A percentile compares a stretch with the other conserved stretches of the same genome.
These are phyloP conservation scores for Phialemonium atrogriseum DNA, from an alignment of 2,329 filamentous ascomycete species.

Conservation along the genomic window DNA sequence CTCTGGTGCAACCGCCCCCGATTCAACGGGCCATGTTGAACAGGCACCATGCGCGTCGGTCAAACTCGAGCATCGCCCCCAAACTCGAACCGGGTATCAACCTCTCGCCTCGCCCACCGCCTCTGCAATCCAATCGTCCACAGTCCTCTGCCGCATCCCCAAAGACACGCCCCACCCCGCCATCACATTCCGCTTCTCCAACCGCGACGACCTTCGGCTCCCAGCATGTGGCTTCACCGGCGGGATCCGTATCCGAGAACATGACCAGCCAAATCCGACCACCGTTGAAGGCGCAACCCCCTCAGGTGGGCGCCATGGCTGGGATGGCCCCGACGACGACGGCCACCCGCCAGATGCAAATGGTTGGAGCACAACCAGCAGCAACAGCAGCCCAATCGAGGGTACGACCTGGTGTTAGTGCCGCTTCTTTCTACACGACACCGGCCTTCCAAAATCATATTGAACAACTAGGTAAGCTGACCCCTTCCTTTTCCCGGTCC, in stretches of 20 bases:
- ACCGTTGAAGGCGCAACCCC: constrained; percentile 29
- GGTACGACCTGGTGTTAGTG: constrained; percentile 27
- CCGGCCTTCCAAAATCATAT: constrained; percentile 85
- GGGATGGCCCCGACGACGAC: constrained; percentile 8
- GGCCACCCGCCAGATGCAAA: constrained; percentile 26
- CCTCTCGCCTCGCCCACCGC: constrained; percentile 32
- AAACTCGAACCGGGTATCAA: constrained; percentile 54
- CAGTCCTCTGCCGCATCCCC: constrained; percentile 54
- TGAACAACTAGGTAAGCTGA: constrained; percentile 85
- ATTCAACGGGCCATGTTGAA: constrained; percentile 77
- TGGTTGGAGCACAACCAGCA: constrained; percentile 15
- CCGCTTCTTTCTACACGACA: constrained; percentile 65
- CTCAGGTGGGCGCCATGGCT: constrained; percentile 14
- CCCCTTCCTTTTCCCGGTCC: constrained; percentile 40
- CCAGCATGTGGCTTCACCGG: constrained; percentile 33
- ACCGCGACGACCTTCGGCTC: constrained; percentile 39
- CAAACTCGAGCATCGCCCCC: constrained; percentile 65
- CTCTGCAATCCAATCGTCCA: constrained; percentile 25
- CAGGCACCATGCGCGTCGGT: constrained; percentile 65
- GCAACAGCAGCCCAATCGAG: constrained; percentile 12
- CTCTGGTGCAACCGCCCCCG: constrained; percentile 63
- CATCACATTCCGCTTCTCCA: constrained; percentile 61
- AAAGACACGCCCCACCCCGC: constrained; percentile 72
- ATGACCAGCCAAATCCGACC: constrained; percentile 14
- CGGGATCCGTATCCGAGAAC: constrained; percentile 25